Percentiles rank a stretch among this genome's conserved stretches.
Evolutionary conservation across 345 rosid species (phyloP).

Genomic region (Brassica nigra): DNA sequence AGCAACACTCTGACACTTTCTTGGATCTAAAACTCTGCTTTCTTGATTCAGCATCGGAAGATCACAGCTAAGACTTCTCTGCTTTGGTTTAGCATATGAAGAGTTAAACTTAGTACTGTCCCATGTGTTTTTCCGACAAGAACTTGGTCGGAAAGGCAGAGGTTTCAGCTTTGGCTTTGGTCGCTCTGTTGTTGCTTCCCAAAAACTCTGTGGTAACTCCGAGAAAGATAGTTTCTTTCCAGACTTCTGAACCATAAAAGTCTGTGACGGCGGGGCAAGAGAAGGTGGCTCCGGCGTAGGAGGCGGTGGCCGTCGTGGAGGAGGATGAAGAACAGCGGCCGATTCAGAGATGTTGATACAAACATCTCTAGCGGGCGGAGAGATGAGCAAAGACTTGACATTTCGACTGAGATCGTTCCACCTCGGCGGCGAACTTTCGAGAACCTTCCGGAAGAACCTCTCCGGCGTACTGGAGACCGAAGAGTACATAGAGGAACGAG

Average conservation of each 20-base stretch:
- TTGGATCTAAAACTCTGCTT: slow-evolving; percentile 73
- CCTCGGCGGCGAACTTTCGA: slow-evolving; percentile 35
- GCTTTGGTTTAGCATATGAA: slow-evolving; percentile 45
- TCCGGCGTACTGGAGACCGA: slow-evolving; percentile 48
- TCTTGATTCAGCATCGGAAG: slow-evolving; percentile 52
- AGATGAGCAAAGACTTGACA: slow-evolving; percentile 37
- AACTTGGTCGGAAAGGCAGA: slow-evolving; percentile 80
- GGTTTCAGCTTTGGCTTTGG: slow-evolving; percentile 60
- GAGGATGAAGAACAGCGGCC: slow-evolving; percentile 39
- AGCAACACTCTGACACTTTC: slow-evolving; percentile 74
- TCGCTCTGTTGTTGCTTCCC: slow-evolving; percentile 42
- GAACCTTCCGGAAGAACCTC: slow-evolving; percentile 33
- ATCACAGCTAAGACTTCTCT: slow-evolving; percentile 49
- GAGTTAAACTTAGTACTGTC: slow-evolving; percentile 80
- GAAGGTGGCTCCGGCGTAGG: slow-evolving; percentile 56
- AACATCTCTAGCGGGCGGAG: slow-evolving; percentile 40
- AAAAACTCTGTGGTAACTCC: neutral
- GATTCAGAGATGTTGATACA: slow-evolving; percentile 43
- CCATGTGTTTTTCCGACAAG: slow-evolving; percentile 89
- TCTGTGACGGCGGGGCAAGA: slow-evolving; percentile 66
- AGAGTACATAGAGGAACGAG: slow-evolving; percentile 45
- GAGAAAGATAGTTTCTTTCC: slow-evolving; percentile 34
- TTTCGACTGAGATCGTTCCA: slow-evolving; percentile 40
- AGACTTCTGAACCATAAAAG: slow-evolving; percentile 55
- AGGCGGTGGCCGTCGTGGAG: slow-evolving; percentile 44